Percentiles rank a stretch among this genome's conserved stretches.
Evolutionary conservation across 192 early-diverging fungal genomes (phyloP).

Genomic region (Coemansia aciculifera): DNA sequence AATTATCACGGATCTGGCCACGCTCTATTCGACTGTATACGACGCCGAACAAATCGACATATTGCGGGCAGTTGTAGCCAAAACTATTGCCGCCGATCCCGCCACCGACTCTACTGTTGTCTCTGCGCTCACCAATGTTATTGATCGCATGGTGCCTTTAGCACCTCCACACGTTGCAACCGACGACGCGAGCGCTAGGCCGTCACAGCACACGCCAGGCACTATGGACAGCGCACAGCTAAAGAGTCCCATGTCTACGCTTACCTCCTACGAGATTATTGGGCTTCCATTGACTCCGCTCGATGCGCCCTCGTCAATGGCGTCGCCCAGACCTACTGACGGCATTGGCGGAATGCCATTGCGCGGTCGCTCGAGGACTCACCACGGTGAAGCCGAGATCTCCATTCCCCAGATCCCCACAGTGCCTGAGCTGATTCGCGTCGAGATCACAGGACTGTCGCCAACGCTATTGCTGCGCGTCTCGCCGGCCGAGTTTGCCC

Average conservation of each 20-base stretch:
- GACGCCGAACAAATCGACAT: conserved; percentile 32
- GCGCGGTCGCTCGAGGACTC: conserved; percentile 44
- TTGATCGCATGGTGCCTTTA: conserved; percentile 44
- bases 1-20: conserved; percentile 27
- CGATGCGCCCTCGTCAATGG: conserved; percentile 9
- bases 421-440: conserved; percentile 51
- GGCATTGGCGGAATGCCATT: conserved; percentile 20
- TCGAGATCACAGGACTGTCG: conserved; percentile 62
- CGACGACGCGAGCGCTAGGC: neutral
- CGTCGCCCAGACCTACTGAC: conserved; percentile 3
- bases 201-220: conserved; percentile 8
- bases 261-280: conserved; percentile 39
- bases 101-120: conserved; percentile 5
- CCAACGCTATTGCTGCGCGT: conserved; percentile 64
- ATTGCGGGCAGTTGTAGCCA: conserved; percentile 27
- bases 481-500: conserved; percentile 61
- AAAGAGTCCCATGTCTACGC: conserved; percentile 12
- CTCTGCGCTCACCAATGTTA: conserved; percentile 9
- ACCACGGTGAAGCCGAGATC: conserved; percentile 39
- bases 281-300: conserved; percentile 14
- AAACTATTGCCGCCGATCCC: conserved; percentile 4
- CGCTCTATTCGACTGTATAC: conserved; percentile 24
- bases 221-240: conserved; percentile 19
- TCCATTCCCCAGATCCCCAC: conserved; percentile 44
- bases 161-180: conserved; percentile 1